phyloP scores from a whole-genome alignment of 805 yeast species.

The Saturnispora serradocipensis region DNA sequence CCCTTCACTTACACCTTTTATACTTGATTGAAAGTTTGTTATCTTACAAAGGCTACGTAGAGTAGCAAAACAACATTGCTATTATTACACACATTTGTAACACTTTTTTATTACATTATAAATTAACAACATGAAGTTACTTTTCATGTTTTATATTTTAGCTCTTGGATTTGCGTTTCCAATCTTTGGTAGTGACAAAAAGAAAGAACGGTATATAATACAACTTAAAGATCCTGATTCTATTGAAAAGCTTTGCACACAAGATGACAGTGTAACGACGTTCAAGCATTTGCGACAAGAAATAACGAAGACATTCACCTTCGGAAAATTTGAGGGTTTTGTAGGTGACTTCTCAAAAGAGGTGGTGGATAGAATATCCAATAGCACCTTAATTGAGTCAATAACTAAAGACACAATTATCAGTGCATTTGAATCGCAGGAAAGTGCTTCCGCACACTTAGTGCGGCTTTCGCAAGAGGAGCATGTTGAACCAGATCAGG shows the following conservation, averaged over 20 bases:
- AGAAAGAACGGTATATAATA: slow-evolving; percentile 33
- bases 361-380: slow-evolving; percentile 37
- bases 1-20: not conserved
- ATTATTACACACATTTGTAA: not conserved
- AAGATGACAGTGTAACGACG: slow-evolving; percentile 29
- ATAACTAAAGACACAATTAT: slow-evolving; percentile 59
- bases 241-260: slow-evolving; percentile 37
- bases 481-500: slow-evolving; percentile 18
- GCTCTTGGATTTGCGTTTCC: slow-evolving; percentile 5
- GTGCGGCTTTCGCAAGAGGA: slow-evolving; percentile 50
- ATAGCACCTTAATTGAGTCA: slow-evolving; percentile 57
- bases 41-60: not conserved
- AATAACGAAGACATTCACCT: slow-evolving; percentile 45
- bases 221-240: slow-evolving; percentile 43
- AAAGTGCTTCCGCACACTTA: slow-evolving; percentile 41
- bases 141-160: slow-evolving; percentile 2
- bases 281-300: slow-evolving; percentile 37
- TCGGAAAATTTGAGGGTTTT: slow-evolving; percentile 67
- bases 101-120: not conserved
- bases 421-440: slow-evolving; percentile 38
- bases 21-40: not conserved
- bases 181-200: slow-evolving; percentile 1
- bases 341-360: slow-evolving; percentile 50
- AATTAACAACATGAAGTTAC: not conserved
- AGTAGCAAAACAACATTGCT: not conserved